Base-by-base conservation (phyloP, 768 basidiomycete genomes). In the Ramaria rubella region DNA sequence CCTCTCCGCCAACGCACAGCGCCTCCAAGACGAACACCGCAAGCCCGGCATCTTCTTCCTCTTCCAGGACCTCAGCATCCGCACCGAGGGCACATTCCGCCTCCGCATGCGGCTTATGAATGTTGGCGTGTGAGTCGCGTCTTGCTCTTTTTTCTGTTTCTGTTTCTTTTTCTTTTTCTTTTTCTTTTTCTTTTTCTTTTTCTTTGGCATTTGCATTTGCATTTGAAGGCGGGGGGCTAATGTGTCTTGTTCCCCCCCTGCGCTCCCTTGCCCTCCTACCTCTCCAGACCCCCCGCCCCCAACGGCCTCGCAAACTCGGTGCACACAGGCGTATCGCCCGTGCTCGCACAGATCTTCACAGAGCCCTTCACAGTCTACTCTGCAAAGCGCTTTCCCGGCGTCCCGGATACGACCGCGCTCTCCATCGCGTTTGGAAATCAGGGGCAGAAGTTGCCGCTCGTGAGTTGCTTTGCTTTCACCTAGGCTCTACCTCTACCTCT, bases 381-480 rank as follows among this genome's bases (percentile, higher is more conserved):
- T 2, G 94, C 94, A 33, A 97, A 97, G 74, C 83, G 88, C 49
- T 97, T 95, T 74, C 92, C 91, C 49, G 94, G 94, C 49, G 94
- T 97, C 42, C 88, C 91, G 89, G 89, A 90, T 70, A 90, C 90
- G n/a, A 93, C 90, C 43, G 85, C 90, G 9, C 77, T 93, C 34
- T 93, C 90, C 46, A 90, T 90, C 58, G 88, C 90, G 23, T 84
- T 93, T 64, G 89, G 87, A 43, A 91, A 87, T 67, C 90, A 93
- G 77, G 90, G 90, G 29, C 88, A 92, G 74, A 91, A 92, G 69
- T 75, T 93, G 57, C 90, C 90, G 49, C 69, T 91, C 78, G 90
- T 91, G 69, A 68, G 83, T 69, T 33, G 62, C 58, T 64, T n/a
- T n/a, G n/a, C n/a, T n/a, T n/a, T n/a, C n/a, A n/a, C n/a, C n/a